Evolutionary conservation across 495 filamentous ascomycete species (phyloP).

Genomic region (Aspergillus indologenus): DNA sequence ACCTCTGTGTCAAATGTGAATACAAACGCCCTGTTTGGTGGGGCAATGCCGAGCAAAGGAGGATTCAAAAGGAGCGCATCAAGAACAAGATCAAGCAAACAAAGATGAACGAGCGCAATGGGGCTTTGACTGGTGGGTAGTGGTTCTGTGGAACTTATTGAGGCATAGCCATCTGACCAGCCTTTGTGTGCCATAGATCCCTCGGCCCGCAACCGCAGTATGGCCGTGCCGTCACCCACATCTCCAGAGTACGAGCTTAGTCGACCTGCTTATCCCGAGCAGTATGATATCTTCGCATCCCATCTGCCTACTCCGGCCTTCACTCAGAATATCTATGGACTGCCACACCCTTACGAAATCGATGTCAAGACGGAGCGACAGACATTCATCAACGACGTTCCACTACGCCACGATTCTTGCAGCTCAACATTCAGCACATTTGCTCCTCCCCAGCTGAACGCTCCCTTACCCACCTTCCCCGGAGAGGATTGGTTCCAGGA

Average conservation of each 20-base stretch:
- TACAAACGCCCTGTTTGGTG: conserved; percentile 98
- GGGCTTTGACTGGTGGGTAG: conserved; percentile 40
- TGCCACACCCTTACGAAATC: conserved; percentile 75
- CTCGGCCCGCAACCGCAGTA: conserved; percentile 16
- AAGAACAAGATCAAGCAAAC: conserved; percentile 97
- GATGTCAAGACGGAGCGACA: conserved; percentile 95
- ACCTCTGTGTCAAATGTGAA: conserved; percentile 83
- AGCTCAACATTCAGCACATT: conserved; percentile 85
- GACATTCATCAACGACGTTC: conserved; percentile 89
- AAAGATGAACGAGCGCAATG: conserved; percentile 82
- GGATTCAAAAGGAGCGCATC: conserved; percentile 86
- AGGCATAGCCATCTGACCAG: conserved; percentile 7
- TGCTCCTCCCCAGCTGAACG: conserved; percentile 68
- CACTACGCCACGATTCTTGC: conserved; percentile 75
- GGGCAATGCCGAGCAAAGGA: conserved; percentile 83
- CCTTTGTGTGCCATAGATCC: conserved; percentile 15
- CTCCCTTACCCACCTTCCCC: conserved; percentile 61
- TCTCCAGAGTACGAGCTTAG: conserved; percentile 73
- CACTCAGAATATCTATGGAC: conserved; percentile 35
- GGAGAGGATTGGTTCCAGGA: conserved; percentile 76
- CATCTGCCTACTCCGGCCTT: conserved; percentile 43
- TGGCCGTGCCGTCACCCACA: conserved; percentile 54
- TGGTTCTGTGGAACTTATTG: background rate
- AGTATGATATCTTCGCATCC: conserved; percentile 58
- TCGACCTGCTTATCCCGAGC: conserved; percentile 54